A percentile compares a stretch with the other conserved stretches of the same genome.
Conservation (phyloP, 1,284 basidiomycete species). For the Cryptococcus deneoformans region DNA sequence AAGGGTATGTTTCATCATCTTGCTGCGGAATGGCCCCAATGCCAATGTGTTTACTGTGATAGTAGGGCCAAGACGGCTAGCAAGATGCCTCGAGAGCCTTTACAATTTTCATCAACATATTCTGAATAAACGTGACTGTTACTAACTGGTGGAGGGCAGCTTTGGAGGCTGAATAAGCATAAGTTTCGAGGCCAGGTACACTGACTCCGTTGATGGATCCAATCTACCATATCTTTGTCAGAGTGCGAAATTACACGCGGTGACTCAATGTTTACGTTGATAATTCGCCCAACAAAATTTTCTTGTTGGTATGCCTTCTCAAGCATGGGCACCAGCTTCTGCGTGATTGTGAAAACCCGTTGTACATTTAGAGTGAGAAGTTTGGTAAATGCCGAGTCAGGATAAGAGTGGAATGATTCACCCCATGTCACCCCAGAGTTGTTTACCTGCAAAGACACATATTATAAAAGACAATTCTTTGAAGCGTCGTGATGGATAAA, state of each 20-base stretch:
- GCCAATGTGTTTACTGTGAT: slow-evolving; percentile 69
- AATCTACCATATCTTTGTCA: slow-evolving; percentile 51
- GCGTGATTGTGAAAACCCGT: slow-evolving; percentile 66
- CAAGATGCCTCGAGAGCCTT: slow-evolving; percentile 63
- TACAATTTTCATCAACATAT: background rate
- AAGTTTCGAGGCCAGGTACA: slow-evolving; percentile 62
- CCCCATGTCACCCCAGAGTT: slow-evolving; percentile 69
- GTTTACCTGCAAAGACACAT: slow-evolving; percentile 51
- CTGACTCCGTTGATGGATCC: slow-evolving; percentile 61
- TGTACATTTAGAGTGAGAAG: slow-evolving; percentile 65
- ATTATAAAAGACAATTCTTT: slow-evolving; percentile 1
- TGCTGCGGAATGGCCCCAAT: slow-evolving; percentile 55
- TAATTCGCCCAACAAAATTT: slow-evolving; percentile 55
- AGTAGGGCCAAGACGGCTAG: slow-evolving; percentile 60
- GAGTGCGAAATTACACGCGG: background rate
- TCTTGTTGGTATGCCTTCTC: slow-evolving; percentile 56
- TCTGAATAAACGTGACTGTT: background rate
- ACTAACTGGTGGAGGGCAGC: slow-evolving; percentile 50
- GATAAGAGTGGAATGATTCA: slow-evolving; percentile 58
- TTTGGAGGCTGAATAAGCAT: slow-evolving; percentile 67
- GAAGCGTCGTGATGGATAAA: background rate
- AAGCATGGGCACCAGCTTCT: slow-evolving; percentile 63
- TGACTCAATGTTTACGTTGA: slow-evolving; percentile 54
- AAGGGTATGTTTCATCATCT: slow-evolving; percentile 61
- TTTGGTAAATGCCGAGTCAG: slow-evolving; percentile 50